These are phyloP conservation scores for Nemania sp. DNA, from an alignment of 2,329 filamentous ascomycete species.

Conservation along the genomic window DNA sequence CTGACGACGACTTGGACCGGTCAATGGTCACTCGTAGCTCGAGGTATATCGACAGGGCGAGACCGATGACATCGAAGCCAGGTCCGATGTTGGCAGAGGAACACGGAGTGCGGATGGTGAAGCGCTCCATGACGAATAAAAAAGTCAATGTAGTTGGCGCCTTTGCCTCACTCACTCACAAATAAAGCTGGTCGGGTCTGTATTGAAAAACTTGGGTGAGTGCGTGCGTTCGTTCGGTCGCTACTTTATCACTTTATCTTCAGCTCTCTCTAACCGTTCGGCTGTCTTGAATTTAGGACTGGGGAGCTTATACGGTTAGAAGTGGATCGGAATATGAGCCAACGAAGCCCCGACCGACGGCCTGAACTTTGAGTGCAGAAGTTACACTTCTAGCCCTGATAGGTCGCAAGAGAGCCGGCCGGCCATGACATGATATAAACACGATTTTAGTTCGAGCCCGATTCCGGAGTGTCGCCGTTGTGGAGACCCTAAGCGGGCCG, in stretches of 20 bases:
- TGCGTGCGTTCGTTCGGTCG: not conserved
- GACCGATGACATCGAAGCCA: conserved; percentile 96
- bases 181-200: not conserved
- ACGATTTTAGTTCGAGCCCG: conserved; percentile 20
- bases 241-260: too few species aligned
- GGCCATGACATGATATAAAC: not conserved
- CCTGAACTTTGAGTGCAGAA: not conserved
- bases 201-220: not conserved
- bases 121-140: conserved; percentile 55
- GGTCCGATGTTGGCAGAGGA: conserved; percentile 98
- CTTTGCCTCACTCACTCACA: not conserved
- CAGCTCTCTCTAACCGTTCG: not conserved
- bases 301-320: not conserved
- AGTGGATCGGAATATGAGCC: not conserved
- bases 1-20: conserved; percentile 56
- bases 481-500: not conserved
- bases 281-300: not conserved
- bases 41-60: conserved; percentile 91
- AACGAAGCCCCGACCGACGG: not conserved
- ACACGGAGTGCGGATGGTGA: conserved; percentile 80
- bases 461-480: conserved; percentile 20
- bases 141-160: not conserved
- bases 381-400: not conserved
- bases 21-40: conserved; percentile 83
- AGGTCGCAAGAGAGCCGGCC: not conserved